Base-by-base conservation (phyloP, 495 filamentous ascomycete species). In the Cercophora samala region DNA sequence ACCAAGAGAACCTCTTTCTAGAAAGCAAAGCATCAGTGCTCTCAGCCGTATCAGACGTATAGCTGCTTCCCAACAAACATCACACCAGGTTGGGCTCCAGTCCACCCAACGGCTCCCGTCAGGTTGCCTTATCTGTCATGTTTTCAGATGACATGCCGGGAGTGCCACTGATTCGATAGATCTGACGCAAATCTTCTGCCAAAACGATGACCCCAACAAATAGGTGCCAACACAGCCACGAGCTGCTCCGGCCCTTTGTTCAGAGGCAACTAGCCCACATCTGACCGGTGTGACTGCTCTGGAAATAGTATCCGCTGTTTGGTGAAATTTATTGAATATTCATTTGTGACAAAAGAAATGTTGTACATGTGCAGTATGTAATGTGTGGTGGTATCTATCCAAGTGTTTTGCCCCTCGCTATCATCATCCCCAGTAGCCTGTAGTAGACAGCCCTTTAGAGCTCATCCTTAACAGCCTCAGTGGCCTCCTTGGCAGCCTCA, bases 381-480 rank as follows among this genome's bases (percentile, higher is more conserved):
- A 23, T 4, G 8, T 19, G 22, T 23, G 8, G 53, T 56, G 22
- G 53, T 15, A 56, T 21, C n/a, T 54, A 18, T 18, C 19, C 19
- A 18, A 18, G 4, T 18, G 19, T 18, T 54, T 11, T 21, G 15
- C 6, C 15, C 5, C 52, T 15, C 15, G 6, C 19, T 21, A 18
- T 15, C 19, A 23, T 56, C 5, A 6, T 56, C 22, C n/a, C 52
- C 11, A 6, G n/a, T 18, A 0, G 15, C 19, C 25, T 18, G 5
- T 37, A 18, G 11, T 54, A 4, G 0, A 24, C 42, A 19, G 17
- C 25, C 5, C 65, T 22, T 69, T 26, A 69, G 24, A 69, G 59
- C 61, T 69, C 68, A 5, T 68, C 65, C 60, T 68, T 68, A 11
- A 23, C 22, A 19, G 53, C 53, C 53, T 56, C n/a, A 5, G 53